These are phyloP conservation scores for Plantago major DNA, from an alignment of 257 asterid genomes.

Conservation along the genomic window DNA sequence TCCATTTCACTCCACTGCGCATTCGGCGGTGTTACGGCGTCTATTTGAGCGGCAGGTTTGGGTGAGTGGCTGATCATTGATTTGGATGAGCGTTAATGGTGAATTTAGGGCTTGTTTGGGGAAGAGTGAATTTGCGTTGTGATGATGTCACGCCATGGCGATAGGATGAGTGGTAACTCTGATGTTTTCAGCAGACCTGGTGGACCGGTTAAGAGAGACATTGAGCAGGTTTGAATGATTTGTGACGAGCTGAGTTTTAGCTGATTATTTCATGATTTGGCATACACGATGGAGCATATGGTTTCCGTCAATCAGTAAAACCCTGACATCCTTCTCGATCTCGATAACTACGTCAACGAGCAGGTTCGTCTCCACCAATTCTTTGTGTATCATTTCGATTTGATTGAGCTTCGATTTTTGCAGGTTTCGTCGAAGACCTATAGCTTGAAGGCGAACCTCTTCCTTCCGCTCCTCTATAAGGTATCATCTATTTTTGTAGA, in stretches of 20 bases:
- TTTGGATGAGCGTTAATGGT: slow-evolving; percentile 23
- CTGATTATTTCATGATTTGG: neutral
- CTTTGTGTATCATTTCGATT: no score
- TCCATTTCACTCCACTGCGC: slow-evolving; percentile 15
- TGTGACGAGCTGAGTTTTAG: neutral
- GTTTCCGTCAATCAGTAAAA: no score
- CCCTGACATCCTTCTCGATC: no score
- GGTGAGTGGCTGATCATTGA: slow-evolving; percentile 13
- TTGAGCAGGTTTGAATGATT: slow-evolving; percentile 49
- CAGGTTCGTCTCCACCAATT: no score
- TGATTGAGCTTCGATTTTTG: no score
- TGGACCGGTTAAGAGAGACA: slow-evolving; percentile 70
- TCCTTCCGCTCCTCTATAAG: no score
- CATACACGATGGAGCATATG: no score
- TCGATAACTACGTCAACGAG: no score
- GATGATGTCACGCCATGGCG: slow-evolving; percentile 38
- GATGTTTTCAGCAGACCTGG: slow-evolving; percentile 51
- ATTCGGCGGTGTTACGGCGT: neutral
- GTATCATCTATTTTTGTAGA: no score
- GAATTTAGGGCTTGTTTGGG: slow-evolving; percentile 48
- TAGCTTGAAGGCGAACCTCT: no score
- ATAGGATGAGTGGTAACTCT: slow-evolving; percentile 65
- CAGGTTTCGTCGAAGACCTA: no score
- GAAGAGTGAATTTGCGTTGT: slow-evolving; percentile 21
- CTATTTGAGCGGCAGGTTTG: neutral